phyloP scores from a whole-genome alignment of 768 basidiomycete species.

The Rhizopogon sp. region DNA sequence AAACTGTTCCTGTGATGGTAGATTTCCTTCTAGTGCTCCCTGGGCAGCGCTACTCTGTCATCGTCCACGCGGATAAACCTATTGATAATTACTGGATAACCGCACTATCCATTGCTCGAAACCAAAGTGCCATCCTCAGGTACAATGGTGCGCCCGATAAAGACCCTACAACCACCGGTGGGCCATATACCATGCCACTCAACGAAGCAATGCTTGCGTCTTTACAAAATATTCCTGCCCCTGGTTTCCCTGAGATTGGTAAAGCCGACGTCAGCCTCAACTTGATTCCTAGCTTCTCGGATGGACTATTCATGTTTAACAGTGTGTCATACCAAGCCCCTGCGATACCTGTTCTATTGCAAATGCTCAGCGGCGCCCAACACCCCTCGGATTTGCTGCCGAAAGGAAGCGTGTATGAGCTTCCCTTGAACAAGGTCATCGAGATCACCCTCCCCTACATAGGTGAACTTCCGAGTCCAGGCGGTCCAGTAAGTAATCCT shows the following conservation, averaged over 20 bases:
- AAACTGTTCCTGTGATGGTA: constrained; percentile 27
- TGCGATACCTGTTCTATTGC: constrained; percentile 47
- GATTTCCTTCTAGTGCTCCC: constrained; percentile 40
- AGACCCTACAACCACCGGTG: constrained; percentile 31
- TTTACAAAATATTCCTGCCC: constrained; percentile 18
- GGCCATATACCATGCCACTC: constrained; percentile 14
- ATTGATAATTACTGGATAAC: constrained; percentile 41
- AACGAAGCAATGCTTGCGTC: constrained; percentile 31
- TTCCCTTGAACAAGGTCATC: constrained; percentile 42
- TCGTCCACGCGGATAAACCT: constrained; percentile 32
- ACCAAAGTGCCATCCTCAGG: constrained; percentile 33
- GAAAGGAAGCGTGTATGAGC: constrained; percentile 37
- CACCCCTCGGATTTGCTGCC: constrained; percentile 46
- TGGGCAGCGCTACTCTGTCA: constrained; percentile 38
- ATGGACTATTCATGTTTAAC: constrained; percentile 23
- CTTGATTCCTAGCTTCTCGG: constrained; percentile 14
- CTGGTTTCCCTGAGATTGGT: constrained; percentile 27
- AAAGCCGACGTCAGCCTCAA: constrained; percentile 28
- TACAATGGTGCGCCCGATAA: constrained; percentile 29
- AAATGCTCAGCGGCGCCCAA: constrained; percentile 51
- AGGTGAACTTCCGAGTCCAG: constrained; percentile 14
- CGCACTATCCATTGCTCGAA: constrained; percentile 23
- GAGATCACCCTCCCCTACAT: constrained; percentile 42
- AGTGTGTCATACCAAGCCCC: constrained; percentile 33
- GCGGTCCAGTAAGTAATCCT: constrained; percentile 23